These are phyloP conservation scores for Jamesozyma piceae DNA, from an alignment of 805 yeast species.

Conservation along the genomic window DNA sequence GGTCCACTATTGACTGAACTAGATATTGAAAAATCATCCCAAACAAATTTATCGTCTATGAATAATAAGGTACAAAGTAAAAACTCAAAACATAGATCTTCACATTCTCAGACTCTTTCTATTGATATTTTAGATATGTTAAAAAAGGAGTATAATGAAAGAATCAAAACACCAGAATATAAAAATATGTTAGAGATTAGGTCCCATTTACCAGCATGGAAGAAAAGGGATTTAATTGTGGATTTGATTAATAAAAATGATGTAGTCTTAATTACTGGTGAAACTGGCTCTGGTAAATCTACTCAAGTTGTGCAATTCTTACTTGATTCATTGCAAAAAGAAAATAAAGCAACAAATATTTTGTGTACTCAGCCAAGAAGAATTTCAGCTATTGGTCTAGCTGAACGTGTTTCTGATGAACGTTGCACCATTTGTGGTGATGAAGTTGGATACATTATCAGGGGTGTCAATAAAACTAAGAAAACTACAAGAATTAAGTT, in stretches of 20 bases:
- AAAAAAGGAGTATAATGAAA: constrained; percentile 28
- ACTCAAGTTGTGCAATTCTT: constrained; percentile 90
- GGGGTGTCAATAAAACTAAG: constrained; percentile 75
- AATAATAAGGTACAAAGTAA: neutral
- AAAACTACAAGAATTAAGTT: constrained; percentile 64
- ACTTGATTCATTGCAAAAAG: constrained; percentile 50
- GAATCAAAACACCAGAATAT: constrained; percentile 30
- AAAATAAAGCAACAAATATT: constrained; percentile 43
- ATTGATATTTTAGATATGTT: constrained; percentile 30
- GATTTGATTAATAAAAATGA: constrained; percentile 46
- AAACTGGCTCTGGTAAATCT: constrained; percentile 95
- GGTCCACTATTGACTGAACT: constrained; percentile 44
- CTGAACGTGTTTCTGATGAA: constrained; percentile 85
- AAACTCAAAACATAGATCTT: constrained; percentile 5
- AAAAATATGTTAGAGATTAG: constrained; percentile 39
- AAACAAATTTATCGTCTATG: constrained; percentile 1
- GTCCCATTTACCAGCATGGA: constrained; percentile 74
- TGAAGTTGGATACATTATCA: constrained; percentile 80
- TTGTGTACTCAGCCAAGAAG: constrained; percentile 94
- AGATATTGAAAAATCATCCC: constrained; percentile 1
- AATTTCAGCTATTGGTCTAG: constrained; percentile 88
- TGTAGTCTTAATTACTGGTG: constrained; percentile 81
- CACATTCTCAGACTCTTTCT: constrained; percentile 12
- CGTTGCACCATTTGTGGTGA: constrained; percentile 39
- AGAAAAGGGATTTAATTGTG: constrained; percentile 47